These are phyloP conservation scores for Blastosporella zonata DNA, from an alignment of 1,284 basidiomycete genomes.

Conservation along the genomic window DNA sequence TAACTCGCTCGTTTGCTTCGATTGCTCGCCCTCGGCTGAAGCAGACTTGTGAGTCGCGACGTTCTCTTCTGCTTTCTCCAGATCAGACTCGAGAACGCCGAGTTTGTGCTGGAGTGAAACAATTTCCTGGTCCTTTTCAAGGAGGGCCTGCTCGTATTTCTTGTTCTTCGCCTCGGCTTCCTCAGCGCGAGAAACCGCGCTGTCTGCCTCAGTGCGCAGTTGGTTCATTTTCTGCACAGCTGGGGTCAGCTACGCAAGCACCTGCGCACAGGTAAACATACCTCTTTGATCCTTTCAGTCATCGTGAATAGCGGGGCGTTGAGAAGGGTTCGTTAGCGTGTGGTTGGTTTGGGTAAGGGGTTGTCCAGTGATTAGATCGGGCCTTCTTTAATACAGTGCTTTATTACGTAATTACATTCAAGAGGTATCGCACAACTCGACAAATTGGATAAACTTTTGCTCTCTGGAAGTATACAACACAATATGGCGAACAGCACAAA, in stretches of 20 bases:
- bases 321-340: constrained; percentile 10
- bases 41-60: constrained; percentile 70
- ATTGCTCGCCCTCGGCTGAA: constrained; percentile 71
- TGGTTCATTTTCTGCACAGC: constrained; percentile 57
- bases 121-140: constrained; percentile 89
- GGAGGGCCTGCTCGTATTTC: constrained; percentile 74
- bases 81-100: constrained; percentile 63
- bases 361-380: constrained; percentile 31
- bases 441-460: neutral
- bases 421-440: neutral
- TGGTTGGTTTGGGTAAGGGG: constrained; percentile 24
- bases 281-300: constrained; percentile 79
- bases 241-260: constrained; percentile 6
- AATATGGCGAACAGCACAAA: neutral
- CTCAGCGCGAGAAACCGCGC: constrained; percentile 77
- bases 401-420: constrained; percentile 18
- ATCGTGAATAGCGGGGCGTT: constrained; percentile 27
- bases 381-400: constrained; percentile 21
- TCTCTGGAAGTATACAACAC: neutral
- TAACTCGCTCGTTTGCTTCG: constrained; percentile 74
- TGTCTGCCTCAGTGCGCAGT: constrained; percentile 87
- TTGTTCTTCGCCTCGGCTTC: constrained; percentile 85
- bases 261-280: constrained; percentile 25
- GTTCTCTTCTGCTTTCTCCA: constrained; percentile 78
- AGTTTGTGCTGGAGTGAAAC: constrained; percentile 82